Evolutionary conservation across 2,329 filamentous ascomycete species (phyloP).

Genomic region (Colletotrichum plurivorum): DNA sequence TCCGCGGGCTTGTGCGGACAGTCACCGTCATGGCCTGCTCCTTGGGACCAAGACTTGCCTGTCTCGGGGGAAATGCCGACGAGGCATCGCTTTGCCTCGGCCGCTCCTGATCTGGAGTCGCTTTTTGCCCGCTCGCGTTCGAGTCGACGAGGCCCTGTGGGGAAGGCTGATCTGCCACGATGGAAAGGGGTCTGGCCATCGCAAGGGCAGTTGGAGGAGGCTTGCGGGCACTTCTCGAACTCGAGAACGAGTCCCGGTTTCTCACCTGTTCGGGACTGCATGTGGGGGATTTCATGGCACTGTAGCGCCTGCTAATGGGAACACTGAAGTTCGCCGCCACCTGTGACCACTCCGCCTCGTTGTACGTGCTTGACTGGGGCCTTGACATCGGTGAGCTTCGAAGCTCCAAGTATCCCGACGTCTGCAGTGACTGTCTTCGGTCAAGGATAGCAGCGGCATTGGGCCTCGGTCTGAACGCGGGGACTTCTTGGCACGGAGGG

Average conservation of each 20-base stretch:
- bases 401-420: conserved; percentile 59
- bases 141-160: conserved; percentile 46
- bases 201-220: conserved; percentile 62
- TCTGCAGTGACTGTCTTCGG: conserved; percentile 67
- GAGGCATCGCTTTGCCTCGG: background rate
- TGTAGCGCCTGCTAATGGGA: conserved; percentile 62
- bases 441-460: conserved; percentile 67
- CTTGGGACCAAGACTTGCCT: conserved; percentile 29
- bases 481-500: conserved; percentile 42
- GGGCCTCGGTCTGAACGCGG: conserved; percentile 58
- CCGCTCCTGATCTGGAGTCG: background rate
- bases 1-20: conserved; percentile 45
- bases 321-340: conserved; percentile 67
- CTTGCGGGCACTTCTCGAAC: conserved; percentile 46
- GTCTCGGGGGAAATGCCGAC: conserved; percentile 39
- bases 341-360: conserved; percentile 44
- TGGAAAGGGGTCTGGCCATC: conserved; percentile 66
- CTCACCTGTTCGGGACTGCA: conserved; percentile 43
- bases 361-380: conserved; percentile 45
- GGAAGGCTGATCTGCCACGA: conserved; percentile 68
- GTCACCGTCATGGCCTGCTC: conserved; percentile 31
- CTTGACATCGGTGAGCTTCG: conserved; percentile 46
- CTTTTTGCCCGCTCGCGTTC: conserved; percentile 14
- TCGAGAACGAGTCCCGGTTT: conserved; percentile 44
- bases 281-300: conserved; percentile 51